Base-by-base conservation (phyloP, 805 yeast genomes). In the Metschnikowia drakensbergensis region DNA sequence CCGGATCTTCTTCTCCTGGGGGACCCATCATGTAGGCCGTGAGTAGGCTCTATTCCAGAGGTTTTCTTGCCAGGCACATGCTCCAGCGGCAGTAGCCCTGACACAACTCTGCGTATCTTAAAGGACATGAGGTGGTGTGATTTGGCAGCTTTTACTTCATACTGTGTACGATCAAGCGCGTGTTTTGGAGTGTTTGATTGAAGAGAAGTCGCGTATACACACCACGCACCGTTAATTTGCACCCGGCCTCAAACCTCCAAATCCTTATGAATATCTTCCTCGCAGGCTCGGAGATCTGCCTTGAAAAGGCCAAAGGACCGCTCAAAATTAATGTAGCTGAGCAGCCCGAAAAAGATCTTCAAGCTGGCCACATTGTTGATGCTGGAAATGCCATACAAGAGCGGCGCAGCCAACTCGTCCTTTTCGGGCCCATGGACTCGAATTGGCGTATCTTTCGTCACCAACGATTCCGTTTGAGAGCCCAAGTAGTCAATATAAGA, bases 301-400 rank as follows among this genome's bases (percentile, higher is more conserved):
- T 53, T 53, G 36, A 44, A 55, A 32, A 86, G 66, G 8, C 81
- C 76, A 60, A 82, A 88, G 17, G 78, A 76, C 55, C 83, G 76
- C 60, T 85, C 92, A 60, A 81, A 87, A 53, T 80, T 80, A 42
- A 77, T 72, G 44, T 83, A 75, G 49, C 90, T 80, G 45, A 88
- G 65, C 42, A 78, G 80, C 50, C 82, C 83, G 58, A 87, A 86
- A 59, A 86, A 88, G 11, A 75, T 75, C 42, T 80, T 77, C 54
- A 89, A 66, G 30, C 79, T 76, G 1, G 71, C 64, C 10, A 83
- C 55, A 33, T 68, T 64, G 1, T 62, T 60, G 23, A 82, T 65
- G 1, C 55, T 57, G 30, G 64, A 66, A 4, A 76, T 66, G 1
- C 79, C 82, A 5, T 52, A 37, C 38, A 82, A 66, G 36, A 84